Evolutionary conservation across 2,329 filamentous ascomycete genomes (phyloP), one percentile per base, ranked within the genome.

Genomic region (Cercospora brassicicola): DNA sequence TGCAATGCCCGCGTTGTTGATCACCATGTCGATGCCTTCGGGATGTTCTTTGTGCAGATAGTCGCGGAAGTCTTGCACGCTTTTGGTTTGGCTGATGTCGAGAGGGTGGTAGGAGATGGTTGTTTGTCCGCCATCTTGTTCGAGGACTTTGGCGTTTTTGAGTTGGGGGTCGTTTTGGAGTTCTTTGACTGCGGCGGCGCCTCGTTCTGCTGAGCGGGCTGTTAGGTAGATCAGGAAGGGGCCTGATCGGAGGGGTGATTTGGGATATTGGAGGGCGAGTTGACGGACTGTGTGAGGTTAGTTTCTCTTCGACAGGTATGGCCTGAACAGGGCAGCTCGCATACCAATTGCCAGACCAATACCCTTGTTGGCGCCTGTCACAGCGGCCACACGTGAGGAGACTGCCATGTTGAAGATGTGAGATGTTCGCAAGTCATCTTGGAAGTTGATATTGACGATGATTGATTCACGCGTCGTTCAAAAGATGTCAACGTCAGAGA

Each of bases 301-400:
- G 48, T 3, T 8, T 3, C 1, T 30, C 11, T 13, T 23, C 56
- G 23, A 64, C 55, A 65, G 30, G 48, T n/a, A 26, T 11, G 7
- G 23, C 8, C 11, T 67, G 20, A 2, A 28, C 20, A 15, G 53
- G 18, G 23, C 59, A 36, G 4, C 36, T 31, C 7, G 56, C n/a
- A 10, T 76, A 81, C 80, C 80, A 69, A 84, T 82, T 18, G 82
- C 82, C 7, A 84, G 77, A 23, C 83, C 83, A 66, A 85, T 82
- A 63, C 82, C 84, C 73, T 85, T 86, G 76, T 87, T 87, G 15
- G 84, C 84, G 60, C 85, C 85, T 0, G 85, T 87, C 0, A 87
- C 85, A 67, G 83, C 81, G 60, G 83, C 85, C n/a, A 86, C 75
- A 68, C 82, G 69, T n/a, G 74, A 71, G 68, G 74, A 69, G 7